Conservation (phyloP, 2,329 filamentous ascomycete genomes). For the Talaromyces sp. region DNA sequence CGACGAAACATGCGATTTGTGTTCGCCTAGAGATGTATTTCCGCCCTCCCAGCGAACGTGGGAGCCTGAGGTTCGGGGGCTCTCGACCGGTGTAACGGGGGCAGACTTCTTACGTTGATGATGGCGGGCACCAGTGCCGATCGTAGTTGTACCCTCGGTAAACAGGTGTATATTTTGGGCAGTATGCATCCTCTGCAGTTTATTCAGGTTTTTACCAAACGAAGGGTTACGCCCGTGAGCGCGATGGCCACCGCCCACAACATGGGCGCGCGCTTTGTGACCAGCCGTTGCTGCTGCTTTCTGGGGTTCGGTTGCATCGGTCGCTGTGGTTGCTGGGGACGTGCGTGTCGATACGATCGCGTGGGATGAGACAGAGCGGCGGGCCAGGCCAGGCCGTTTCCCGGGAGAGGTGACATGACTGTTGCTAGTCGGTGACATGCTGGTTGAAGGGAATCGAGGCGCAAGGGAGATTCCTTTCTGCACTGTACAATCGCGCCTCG, state of each 20-base stretch:
- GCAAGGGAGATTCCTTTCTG: neutral
- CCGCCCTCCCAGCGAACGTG: constrained; percentile 38
- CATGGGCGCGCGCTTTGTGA: constrained; percentile 40
- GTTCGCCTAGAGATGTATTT: constrained; percentile 34
- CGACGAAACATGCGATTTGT: constrained; percentile 33
- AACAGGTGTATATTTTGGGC: constrained; percentile 30
- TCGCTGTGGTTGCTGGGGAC: constrained; percentile 24
- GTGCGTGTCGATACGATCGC: constrained; percentile 38
- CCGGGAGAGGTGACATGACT: constrained; percentile 38
- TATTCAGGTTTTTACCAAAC: constrained; percentile 46
- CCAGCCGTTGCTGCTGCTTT: constrained; percentile 30
- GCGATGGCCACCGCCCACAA: constrained; percentile 42
- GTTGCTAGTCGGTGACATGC: constrained; percentile 20
- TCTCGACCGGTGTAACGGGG: constrained; percentile 44
- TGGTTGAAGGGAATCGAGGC: constrained; percentile 4
- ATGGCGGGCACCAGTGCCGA: constrained; percentile 29
- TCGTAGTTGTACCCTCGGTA: constrained; percentile 28
- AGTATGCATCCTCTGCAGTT: constrained; percentile 40
- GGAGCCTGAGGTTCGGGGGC: constrained; percentile 34
- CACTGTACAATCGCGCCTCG: constrained; percentile 16
- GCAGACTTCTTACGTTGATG: constrained; percentile 50
- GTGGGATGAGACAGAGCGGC: constrained; percentile 43
- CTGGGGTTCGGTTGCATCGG: constrained; percentile 32
- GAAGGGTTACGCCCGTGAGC: constrained; percentile 45
- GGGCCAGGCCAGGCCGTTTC: constrained; percentile 42